A percentile compares a stretch with the other conserved stretches of the same genome.
Evolutionary conservation across 495 filamentous ascomycete genomes (phyloP).

Genomic region (Lepidopterella palustris): DNA sequence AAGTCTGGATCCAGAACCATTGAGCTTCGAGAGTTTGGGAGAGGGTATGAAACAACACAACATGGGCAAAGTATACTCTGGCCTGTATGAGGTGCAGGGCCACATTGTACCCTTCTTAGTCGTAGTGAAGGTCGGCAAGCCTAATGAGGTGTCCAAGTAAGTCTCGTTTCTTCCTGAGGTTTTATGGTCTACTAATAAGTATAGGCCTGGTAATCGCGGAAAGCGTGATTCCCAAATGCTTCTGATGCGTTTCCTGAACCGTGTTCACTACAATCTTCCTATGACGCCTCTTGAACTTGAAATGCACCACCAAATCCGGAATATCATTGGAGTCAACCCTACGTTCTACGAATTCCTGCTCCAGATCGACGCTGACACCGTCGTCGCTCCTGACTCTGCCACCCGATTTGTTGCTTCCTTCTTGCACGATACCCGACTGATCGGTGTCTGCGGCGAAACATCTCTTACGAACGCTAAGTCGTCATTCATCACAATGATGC

Average conservation of each 20-base stretch:
- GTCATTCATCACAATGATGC: constrained; percentile 95
- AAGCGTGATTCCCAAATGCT: constrained; percentile 99
- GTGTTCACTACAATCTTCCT: constrained; percentile 89
- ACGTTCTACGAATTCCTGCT: constrained; percentile 97
- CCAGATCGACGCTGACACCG: constrained; percentile 95
- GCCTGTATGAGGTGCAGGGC: constrained; percentile 93
- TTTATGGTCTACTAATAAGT: not conserved
- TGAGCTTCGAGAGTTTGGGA: constrained; percentile 94
- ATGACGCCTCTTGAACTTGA: constrained; percentile 97
- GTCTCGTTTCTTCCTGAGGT: not conserved
- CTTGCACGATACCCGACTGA: constrained; percentile 82
- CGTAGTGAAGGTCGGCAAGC: constrained; percentile 94
- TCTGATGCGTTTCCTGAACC: constrained; percentile 96
- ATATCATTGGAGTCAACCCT: constrained; percentile 97
- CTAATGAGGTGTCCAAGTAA: constrained; percentile 75
- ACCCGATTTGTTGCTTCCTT: constrained; percentile 90
- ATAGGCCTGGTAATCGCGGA: constrained; percentile 88
- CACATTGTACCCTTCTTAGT: constrained; percentile 98
- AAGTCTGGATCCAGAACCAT: constrained; percentile 87
- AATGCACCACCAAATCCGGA: constrained; percentile 98
- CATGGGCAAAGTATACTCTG: constrained; percentile 98
- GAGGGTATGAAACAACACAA: constrained; percentile 98
- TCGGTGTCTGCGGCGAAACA: constrained; percentile 93
- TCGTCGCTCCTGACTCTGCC: constrained; percentile 84
- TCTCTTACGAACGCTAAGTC: constrained; percentile 86